Conservation (phyloP, 345 rosid species). For the Geranium rotundifolium region DNA sequence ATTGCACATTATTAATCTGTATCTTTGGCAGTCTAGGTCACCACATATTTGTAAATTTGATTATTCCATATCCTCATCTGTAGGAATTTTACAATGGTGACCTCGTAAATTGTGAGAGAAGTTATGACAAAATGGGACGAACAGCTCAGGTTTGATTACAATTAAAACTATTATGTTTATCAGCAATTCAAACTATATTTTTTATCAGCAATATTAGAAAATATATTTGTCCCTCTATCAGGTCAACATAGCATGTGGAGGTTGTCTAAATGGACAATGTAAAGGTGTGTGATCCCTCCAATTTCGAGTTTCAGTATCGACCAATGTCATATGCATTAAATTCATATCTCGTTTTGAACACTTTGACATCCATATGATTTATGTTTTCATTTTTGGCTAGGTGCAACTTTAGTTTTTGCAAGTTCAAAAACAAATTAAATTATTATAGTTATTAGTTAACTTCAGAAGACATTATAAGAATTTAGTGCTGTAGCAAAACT, state of each 20-base stretch:
- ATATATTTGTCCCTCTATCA: slow-evolving; percentile 19
- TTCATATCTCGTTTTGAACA: not conserved
- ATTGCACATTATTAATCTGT: not conserved
- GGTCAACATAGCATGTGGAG: slow-evolving; percentile 81
- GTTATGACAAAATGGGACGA: slow-evolving; percentile 83
- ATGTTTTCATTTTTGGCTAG: not conserved
- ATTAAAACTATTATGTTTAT: not conserved
- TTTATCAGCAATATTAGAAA: too few species aligned
- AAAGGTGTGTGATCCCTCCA: slow-evolving; percentile 45
- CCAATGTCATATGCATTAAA: not conserved
- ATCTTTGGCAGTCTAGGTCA: not conserved
- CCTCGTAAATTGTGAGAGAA: slow-evolving; percentile 56
- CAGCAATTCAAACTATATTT: too few species aligned
- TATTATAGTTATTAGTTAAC: not conserved
- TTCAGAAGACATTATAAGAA: too few species aligned
- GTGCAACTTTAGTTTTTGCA: not conserved
- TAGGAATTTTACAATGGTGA: slow-evolving; percentile 82
- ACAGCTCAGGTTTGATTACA: slow-evolving; percentile 59
- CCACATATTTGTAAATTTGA: not conserved
- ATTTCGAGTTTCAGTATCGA: slow-evolving; percentile 6
- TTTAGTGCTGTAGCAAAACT: too few species aligned
- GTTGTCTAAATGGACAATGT: slow-evolving; percentile 64
- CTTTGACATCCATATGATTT: not conserved
- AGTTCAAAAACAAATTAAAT: not conserved
- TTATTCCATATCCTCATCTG: not conserved